phyloP scores from a whole-genome alignment of 2,329 filamentous ascomycete species.

The Microdochium paspali region DNA sequence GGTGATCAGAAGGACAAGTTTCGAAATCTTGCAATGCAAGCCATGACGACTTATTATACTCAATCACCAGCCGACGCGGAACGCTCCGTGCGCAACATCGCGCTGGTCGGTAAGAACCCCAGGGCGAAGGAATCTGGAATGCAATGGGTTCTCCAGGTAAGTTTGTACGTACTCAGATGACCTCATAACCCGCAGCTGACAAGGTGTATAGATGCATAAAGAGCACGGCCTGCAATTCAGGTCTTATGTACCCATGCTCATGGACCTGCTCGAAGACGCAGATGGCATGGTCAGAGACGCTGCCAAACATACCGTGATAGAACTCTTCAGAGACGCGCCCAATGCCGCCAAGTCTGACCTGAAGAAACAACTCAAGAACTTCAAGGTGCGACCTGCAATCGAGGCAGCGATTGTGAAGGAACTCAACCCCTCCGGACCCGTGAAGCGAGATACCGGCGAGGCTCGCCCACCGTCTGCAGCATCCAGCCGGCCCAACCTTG shows the following conservation, averaged over 20 bases:
- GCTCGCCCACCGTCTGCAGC: conserved; percentile 32
- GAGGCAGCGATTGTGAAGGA: conserved; percentile 71
- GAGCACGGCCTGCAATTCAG: conserved; percentile 74
- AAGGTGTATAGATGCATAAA: conserved; percentile 60
- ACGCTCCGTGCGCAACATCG: conserved; percentile 65
- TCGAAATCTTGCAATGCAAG: conserved; percentile 62
- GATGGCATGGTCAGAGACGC: conserved; percentile 80
- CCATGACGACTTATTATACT: conserved; percentile 68
- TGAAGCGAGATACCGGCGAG: conserved; percentile 20
- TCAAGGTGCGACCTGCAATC: conserved; percentile 81
- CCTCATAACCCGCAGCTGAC: conserved; percentile 1
- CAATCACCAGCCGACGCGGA: conserved; percentile 67
- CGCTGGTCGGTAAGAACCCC: conserved; percentile 70
- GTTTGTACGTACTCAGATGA: conserved; percentile 12
- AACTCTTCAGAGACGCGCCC: conserved; percentile 76
- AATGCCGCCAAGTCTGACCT: conserved; percentile 80
- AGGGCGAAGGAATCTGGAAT: conserved; percentile 78
- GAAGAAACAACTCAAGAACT: conserved; percentile 74
- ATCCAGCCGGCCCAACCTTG: conserved; percentile 26
- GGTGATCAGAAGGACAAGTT: conserved; percentile 85
- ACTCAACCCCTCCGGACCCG: conserved; percentile 43
- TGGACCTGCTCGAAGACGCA: conserved; percentile 82
- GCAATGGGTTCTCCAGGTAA: conserved; percentile 73
- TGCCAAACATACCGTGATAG: conserved; percentile 75
- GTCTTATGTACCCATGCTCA: conserved; percentile 70